Evolutionary conservation across 371 early-diverging fungal species (phyloP).

Genomic region (Mucor mucedo): DNA sequence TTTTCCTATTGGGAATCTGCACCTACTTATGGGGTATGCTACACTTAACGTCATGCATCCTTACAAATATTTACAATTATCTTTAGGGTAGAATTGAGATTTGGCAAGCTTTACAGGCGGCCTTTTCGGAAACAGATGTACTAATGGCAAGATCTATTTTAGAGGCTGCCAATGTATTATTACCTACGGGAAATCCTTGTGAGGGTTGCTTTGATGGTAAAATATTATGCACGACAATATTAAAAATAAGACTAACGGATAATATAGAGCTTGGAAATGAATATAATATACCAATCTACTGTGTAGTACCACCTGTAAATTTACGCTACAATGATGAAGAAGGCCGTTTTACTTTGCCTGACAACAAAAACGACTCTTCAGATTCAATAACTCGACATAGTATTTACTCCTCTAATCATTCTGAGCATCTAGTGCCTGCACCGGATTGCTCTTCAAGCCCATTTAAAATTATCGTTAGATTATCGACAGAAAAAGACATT

Average conservation of each 20-base stretch:
- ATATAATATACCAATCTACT: slow-evolving; percentile 70
- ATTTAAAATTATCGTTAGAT: slow-evolving; percentile 35
- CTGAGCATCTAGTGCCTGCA: slow-evolving; percentile 8
- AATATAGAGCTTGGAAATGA: slow-evolving; percentile 64
- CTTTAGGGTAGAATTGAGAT: slow-evolving; percentile 67
- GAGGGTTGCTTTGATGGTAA: slow-evolving; percentile 77
- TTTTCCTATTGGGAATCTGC: slow-evolving; percentile 79
- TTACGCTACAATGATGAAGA: slow-evolving; percentile 26
- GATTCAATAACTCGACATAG: slow-evolving; percentile 1
- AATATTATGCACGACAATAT: background rate
- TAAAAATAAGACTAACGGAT: background rate
- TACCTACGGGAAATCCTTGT: slow-evolving; percentile 69
- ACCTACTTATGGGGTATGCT: slow-evolving; percentile 64
- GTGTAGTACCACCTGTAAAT: slow-evolving; percentile 67
- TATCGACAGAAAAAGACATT: slow-evolving; percentile 45
- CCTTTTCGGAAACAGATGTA: slow-evolving; percentile 51
- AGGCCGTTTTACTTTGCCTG: background rate
- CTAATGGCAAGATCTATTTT: slow-evolving; percentile 65
- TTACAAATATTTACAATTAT: background rate
- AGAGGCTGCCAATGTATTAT: slow-evolving; percentile 64
- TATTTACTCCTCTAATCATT: slow-evolving; percentile 1
- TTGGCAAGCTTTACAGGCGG: slow-evolving; percentile 73
- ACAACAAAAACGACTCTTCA: background rate
- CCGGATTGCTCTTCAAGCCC: slow-evolving; percentile 15
- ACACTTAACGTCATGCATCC: background rate